Conservation (phyloP, 2,329 filamentous ascomycete species). For the Xylaria sp. region DNA sequence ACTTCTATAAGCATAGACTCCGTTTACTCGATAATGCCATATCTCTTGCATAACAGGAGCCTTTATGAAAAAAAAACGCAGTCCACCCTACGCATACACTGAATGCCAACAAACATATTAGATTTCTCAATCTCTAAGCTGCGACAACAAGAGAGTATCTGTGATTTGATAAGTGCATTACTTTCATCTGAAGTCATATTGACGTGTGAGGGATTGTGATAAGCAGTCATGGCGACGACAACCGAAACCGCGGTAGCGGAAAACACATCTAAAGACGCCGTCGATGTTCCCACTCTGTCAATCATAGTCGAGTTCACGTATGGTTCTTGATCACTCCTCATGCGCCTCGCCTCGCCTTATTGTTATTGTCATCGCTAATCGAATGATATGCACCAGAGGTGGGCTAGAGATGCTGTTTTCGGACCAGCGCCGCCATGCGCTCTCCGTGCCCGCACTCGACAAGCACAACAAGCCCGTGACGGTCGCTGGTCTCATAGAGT, state of each 20-base stretch:
- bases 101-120: background rate
- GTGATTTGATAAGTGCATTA: background rate
- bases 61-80: background rate
- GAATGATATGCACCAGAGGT: constrained; percentile 60
- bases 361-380: constrained; percentile 14
- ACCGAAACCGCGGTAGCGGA: constrained; percentile 8
- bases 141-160: background rate
- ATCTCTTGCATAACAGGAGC: background rate
- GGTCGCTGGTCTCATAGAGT: constrained; percentile 75
- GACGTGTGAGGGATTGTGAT: background rate
- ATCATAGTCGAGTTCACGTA: constrained; percentile 68
- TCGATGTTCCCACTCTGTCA: constrained; percentile 46
- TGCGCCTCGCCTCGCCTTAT: background rate
- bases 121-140: background rate
- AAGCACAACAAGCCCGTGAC: constrained; percentile 66
- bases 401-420: constrained; percentile 94
- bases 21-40: background rate
- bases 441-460: constrained; percentile 70
- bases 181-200: background rate
- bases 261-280: constrained; percentile 7
- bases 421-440: constrained; percentile 74
- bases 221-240: constrained; percentile 31
- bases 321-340: constrained; percentile 32
- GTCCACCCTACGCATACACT: background rate
- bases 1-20: background rate